phyloP scores from a whole-genome alignment of 768 basidiomycete genomes.

The Coprinopsis cinerea region DNA sequence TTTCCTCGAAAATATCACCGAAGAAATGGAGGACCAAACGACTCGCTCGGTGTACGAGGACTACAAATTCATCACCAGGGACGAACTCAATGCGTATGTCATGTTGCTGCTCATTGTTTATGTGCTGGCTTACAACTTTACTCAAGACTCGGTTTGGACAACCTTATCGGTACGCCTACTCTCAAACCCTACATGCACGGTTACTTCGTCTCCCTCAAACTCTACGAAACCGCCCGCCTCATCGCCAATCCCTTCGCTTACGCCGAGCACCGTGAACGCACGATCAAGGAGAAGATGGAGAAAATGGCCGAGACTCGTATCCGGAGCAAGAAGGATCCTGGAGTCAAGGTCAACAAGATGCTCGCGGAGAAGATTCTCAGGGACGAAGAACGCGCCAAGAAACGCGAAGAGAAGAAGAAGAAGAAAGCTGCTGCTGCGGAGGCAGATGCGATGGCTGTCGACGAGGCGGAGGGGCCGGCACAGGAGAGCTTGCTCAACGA shows the following conservation, averaged over 20 bases:
- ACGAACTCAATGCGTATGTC: conserved; percentile 77
- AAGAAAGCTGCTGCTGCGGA: conserved; percentile 36
- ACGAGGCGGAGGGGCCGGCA: conserved; percentile 26
- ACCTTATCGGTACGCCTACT: conserved; percentile 88
- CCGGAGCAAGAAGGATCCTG: conserved; percentile 66
- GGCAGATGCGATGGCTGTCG: conserved; percentile 29
- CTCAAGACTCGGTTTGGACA: conserved; percentile 83
- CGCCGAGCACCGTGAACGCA: conserved; percentile 85
- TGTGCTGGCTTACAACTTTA: conserved; percentile 10
- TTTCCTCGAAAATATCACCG: conserved; percentile 97
- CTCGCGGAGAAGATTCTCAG: conserved; percentile 80
- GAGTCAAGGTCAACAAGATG: conserved; percentile 69
- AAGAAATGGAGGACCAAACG: conserved; percentile 93
- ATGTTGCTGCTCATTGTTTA: not conserved
- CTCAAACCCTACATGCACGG: conserved; percentile 99
- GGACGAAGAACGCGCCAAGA: conserved; percentile 56
- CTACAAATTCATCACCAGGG: conserved; percentile 92
- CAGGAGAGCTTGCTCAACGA: conserved; percentile 64
- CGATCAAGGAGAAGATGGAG: conserved; percentile 85
- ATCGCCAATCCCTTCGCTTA: conserved; percentile 97
- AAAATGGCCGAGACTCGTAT: conserved; percentile 93
- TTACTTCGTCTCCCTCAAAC: conserved; percentile 92
- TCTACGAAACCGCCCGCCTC: conserved; percentile 92
- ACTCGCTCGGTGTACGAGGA: conserved; percentile 83
- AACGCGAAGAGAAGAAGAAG: conserved; percentile 50